Evolutionary conservation across 164 flowering plant genomes (phyloP), one percentile per base, ranked within the genome.

Genomic region (Vitis riparia): DNA sequence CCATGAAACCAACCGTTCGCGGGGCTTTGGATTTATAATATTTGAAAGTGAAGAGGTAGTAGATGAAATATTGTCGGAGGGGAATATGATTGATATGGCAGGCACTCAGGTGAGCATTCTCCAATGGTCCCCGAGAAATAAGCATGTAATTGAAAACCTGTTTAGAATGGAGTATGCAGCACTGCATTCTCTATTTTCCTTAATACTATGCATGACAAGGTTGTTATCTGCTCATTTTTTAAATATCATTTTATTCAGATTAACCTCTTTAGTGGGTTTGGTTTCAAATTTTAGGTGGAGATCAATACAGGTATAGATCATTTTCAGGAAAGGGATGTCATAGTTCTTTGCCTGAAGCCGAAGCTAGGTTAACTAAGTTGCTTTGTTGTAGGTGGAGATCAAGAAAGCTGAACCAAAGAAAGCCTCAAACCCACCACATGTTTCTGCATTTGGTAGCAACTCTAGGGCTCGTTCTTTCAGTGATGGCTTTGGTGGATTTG

Each of bases 361-460:
- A 62, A 75, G 62, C 61, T 87, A 83, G 88, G 91, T 87, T 87
- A 80, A 87, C 80, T 53, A 65, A 71, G 63, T 84, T 84, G 77
- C 81, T 87, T 78, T 85, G 80, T 81, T 87, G 89, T 87, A 87
- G 91, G 91, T 87, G 74, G 91, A 87, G 79, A 78, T 87, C 82
- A 87, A 85, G 88, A 87, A 85, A 79, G 91, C 91, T 74, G 91
- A 87, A 80, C 91, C 91, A 73, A 87, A 84, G 87, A 86, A 85
- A 81, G 29, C 89, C 83, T 87, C 91, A 73, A 84, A 82, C 76
- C 84, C 82, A 65, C 79, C 85, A 62, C 76, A 79, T 63, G 75
- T 61, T 65, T 73, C 85, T 70, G 70, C 85, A 53, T 84, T 74
- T 76, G 82, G 76, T 81, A 82, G 88, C 66, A 82, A 87, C 52